phyloP scores from a whole-genome alignment of 495 filamentous ascomycete species.

The Mycothermus thermophilus region DNA sequence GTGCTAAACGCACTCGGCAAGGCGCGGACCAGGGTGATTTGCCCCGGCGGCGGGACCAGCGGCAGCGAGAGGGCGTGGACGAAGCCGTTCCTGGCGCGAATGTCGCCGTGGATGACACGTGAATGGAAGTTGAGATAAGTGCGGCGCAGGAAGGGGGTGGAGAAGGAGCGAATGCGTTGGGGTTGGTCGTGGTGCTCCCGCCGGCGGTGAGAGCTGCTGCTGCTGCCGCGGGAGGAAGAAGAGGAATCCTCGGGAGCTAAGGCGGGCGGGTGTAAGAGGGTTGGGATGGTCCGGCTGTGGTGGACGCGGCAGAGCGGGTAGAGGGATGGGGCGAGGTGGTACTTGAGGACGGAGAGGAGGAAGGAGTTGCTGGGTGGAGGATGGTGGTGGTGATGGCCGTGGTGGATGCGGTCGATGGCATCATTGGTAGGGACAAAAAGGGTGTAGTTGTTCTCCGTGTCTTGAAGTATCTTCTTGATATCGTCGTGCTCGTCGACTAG shows the following conservation, averaged over 20 bases:
- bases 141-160: constrained; percentile 37
- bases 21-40: constrained; percentile 45
- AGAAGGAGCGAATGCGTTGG: constrained; percentile 44
- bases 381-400: constrained; percentile 20
- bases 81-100: constrained; percentile 57
- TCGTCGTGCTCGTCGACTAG: constrained; percentile 57
- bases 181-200: constrained; percentile 40
- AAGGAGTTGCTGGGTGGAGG: constrained; percentile 42
- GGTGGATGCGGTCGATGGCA: constrained; percentile 54
- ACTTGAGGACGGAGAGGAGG: constrained; percentile 49
- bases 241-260: constrained; percentile 32
- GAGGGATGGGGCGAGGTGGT: constrained; percentile 54
- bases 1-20: constrained; percentile 66
- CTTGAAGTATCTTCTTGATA: constrained; percentile 55
- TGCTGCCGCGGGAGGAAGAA: constrained; percentile 44
- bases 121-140: constrained; percentile 52
- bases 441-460: constrained; percentile 56
- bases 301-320: constrained; percentile 47
- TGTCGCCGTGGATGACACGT: constrained; percentile 50
- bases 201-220: constrained; percentile 40
- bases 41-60: constrained; percentile 57
- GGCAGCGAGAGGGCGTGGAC: constrained; percentile 62
- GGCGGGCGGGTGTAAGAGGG: constrained; percentile 38
- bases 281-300: constrained; percentile 55
- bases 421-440: constrained; percentile 66